Conservation (phyloP, 192 early-diverging fungal genomes). For the Phlyctochytrium planicorne region DNA sequence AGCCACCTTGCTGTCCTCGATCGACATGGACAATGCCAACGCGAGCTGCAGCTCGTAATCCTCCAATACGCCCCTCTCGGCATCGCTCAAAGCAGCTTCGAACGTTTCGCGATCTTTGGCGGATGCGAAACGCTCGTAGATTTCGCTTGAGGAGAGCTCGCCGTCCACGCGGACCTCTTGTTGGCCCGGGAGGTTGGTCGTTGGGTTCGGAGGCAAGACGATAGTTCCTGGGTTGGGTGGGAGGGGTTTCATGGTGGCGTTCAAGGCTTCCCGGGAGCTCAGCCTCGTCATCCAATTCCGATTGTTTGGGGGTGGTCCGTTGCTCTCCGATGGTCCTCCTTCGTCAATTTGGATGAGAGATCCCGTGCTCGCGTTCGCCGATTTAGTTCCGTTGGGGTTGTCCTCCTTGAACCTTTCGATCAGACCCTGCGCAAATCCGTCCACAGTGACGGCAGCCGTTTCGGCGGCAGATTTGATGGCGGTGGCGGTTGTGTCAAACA, state of each 20-base stretch:
- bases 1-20: conserved; percentile 11
- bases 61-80: conserved; percentile 33
- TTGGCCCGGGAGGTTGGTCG: background rate
- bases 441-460: conserved; percentile 19
- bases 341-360: no score
- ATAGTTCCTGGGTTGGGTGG: background rate
- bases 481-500: conserved; percentile 1
- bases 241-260: background rate
- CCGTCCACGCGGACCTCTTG: conserved; percentile 23
- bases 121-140: background rate
- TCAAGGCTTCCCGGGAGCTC: background rate
- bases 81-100: conserved; percentile 1
- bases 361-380: background rate
- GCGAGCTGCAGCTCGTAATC: conserved; percentile 55
- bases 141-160: conserved; percentile 1
- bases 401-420: conserved; percentile 23
- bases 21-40: conserved; percentile 45
- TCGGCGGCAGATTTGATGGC: conserved; percentile 15
- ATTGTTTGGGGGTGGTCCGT: background rate
- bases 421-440: conserved; percentile 19
- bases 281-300: background rate
- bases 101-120: background rate
- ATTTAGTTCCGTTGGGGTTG: background rate
- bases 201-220: background rate
- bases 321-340: background rate